phyloP scores from a whole-genome alignment of 2,329 filamentous ascomycete species.

The Tolypocladium cylindrosporum region DNA sequence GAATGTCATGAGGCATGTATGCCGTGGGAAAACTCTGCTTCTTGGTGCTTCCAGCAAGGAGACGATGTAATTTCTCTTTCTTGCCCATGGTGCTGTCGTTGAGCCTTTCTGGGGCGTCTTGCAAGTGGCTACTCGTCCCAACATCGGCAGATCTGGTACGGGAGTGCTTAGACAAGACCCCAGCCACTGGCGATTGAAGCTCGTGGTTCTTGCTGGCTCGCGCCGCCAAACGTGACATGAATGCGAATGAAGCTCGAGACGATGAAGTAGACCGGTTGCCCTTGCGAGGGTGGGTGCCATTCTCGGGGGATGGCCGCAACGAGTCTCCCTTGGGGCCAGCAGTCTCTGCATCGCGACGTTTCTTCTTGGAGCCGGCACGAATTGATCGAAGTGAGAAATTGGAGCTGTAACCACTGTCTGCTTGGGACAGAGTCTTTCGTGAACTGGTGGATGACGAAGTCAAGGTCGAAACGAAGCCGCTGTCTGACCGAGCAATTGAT shows the following conservation, averaged over 20 bases:
- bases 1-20: conserved; percentile 6
- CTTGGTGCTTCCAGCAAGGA: conserved; percentile 1
- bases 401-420: conserved; percentile 53
- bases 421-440: conserved; percentile 39
- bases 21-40: not conserved
- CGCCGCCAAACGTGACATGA: not conserved
- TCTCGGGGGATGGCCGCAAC: not conserved
- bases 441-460: conserved; percentile 32
- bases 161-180: not conserved
- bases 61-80: conserved; percentile 2
- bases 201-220: not conserved
- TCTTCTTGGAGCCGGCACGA: conserved; percentile 21
- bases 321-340: not conserved
- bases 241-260: not conserved
- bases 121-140: not conserved
- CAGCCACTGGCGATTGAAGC: not conserved
- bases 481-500: conserved; percentile 27
- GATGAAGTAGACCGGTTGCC: not conserved
- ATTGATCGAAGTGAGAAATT: conserved; percentile 47
- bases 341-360: conserved; percentile 11
- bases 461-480: conserved; percentile 37
- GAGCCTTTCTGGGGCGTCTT: not conserved
- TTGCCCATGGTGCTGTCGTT: not conserved
- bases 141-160: not conserved
- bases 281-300: not conserved